Evolutionary conservation across 129 eudicot genomes (phyloP).

Genomic region (Centaurea solstitialis): DNA sequence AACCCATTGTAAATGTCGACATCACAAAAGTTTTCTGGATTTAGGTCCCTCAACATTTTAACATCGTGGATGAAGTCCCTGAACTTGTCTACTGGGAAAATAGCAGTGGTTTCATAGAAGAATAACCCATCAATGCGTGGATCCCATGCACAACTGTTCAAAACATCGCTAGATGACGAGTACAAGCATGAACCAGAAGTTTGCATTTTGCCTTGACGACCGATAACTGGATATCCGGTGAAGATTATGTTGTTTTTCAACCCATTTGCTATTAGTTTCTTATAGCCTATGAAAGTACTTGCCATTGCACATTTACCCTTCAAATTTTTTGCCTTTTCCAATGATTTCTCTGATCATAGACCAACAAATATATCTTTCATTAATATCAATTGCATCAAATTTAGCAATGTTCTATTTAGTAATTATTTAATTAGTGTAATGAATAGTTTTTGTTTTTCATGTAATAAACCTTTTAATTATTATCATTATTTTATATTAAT

Average conservation of each 20-base stretch:
- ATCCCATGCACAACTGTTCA: slow-evolving; percentile 78
- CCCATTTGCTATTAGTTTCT: slow-evolving; percentile 70
- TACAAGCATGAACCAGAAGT: slow-evolving; percentile 87
- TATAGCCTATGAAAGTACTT: slow-evolving; percentile 48
- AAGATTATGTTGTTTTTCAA: slow-evolving; percentile 67
- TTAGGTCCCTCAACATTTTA: slow-evolving; percentile 54
- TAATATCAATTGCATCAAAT: too few relatives aligned
- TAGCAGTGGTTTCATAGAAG: slow-evolving; percentile 70
- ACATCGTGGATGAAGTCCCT: slow-evolving; percentile 55
- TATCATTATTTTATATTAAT: too few relatives aligned
- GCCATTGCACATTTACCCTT: slow-evolving; percentile 75
- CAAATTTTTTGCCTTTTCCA: slow-evolving; percentile 46
- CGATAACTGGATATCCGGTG: slow-evolving; percentile 75
- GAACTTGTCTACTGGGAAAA: slow-evolving; percentile 54
- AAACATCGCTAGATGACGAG: slow-evolving; percentile 42
- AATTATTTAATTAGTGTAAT: too few relatives aligned
- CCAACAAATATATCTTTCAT: not conserved
- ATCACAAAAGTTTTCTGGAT: slow-evolving; percentile 71
- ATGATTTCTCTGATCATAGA: slow-evolving; percentile 46
- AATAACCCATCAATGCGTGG: slow-evolving; percentile 72
- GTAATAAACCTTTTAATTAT: too few relatives aligned
- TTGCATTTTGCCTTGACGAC: slow-evolving; percentile 73
- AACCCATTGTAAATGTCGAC: slow-evolving; percentile 79
- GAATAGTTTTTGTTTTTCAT: too few relatives aligned
- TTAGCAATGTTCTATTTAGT: too few relatives aligned